Evolutionary conservation across 192 early-diverging fungal genomes (phyloP).

Genomic region (Entomortierella parvispora): DNA sequence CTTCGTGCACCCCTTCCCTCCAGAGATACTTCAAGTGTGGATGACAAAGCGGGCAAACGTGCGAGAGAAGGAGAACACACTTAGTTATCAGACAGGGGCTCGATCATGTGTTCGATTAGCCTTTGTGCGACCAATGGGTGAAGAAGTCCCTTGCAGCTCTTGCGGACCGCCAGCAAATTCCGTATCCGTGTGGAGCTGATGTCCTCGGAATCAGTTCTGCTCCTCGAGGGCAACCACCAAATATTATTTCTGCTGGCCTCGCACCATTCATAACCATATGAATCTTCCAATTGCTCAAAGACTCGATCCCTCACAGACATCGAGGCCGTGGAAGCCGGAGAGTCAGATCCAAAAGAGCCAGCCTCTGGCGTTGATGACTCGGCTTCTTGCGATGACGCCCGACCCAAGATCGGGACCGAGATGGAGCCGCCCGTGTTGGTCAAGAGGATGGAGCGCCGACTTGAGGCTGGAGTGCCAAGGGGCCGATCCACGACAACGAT

Average conservation of each 20-base stretch:
- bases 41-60: no score
- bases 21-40: no score
- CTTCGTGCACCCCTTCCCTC: no score
- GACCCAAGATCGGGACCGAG: slow-evolving; percentile 26
- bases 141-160: slow-evolving; percentile 33
- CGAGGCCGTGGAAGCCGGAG: slow-evolving; percentile 1
- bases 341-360: background rate
- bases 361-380: no score
- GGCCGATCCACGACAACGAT: slow-evolving; percentile 48
- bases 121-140: slow-evolving; percentile 34
- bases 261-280: slow-evolving; percentile 43
- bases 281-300: slow-evolving; percentile 21
- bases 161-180: slow-evolving; percentile 13
- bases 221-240: slow-evolving; percentile 44
- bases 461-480: slow-evolving; percentile 30
- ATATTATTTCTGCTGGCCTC: slow-evolving; percentile 37
- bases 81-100: no score
- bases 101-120: slow-evolving; percentile 10
- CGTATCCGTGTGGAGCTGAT: slow-evolving; percentile 45
- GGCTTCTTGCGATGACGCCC: background rate
- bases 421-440: slow-evolving; percentile 27
- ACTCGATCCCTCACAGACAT: slow-evolving; percentile 27
- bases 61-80: no score
- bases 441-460: slow-evolving; percentile 38
- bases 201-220: slow-evolving; percentile 38